These are phyloP conservation scores for Letharia lupina DNA, from an alignment of 495 filamentous ascomycete genomes.

Conservation along the genomic window DNA sequence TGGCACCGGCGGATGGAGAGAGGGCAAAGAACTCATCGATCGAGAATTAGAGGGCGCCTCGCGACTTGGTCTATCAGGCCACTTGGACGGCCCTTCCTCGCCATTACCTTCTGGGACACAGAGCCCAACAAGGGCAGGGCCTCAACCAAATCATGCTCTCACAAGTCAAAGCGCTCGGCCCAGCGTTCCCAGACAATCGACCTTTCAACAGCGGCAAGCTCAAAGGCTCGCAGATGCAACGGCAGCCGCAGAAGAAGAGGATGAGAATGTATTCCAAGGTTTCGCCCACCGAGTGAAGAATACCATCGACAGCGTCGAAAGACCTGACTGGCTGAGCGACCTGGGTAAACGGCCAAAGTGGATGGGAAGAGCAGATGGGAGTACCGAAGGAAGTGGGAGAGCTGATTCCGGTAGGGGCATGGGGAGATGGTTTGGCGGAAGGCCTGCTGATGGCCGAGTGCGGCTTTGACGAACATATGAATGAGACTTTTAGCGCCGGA, in stretches of 20 bases:
- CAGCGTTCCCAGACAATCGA: constrained; percentile 11
- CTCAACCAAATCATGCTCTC: neutral
- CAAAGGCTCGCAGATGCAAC: constrained; percentile 29
- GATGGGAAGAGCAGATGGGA: constrained; percentile 56
- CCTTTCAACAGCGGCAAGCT: constrained; percentile 22
- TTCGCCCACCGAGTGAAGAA: constrained; percentile 82
- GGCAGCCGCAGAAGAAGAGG: constrained; percentile 51
- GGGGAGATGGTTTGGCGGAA: constrained; percentile 48
- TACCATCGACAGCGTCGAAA: constrained; percentile 77
- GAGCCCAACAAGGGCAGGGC: constrained; percentile 3
- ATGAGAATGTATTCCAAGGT: constrained; percentile 72
- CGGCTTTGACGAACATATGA: constrained; percentile 22
- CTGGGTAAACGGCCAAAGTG: constrained; percentile 66
- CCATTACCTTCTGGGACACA: constrained; percentile 8
- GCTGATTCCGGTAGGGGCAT: constrained; percentile 36
- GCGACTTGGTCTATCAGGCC: constrained; percentile 40
- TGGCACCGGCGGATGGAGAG: constrained; percentile 81
- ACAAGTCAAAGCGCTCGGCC: constrained; percentile 7
- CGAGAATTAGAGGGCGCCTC: constrained; percentile 65
- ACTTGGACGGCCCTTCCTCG: constrained; percentile 22
- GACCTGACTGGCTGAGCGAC: constrained; percentile 70
- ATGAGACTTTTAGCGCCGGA: constrained; percentile 26
- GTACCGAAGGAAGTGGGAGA: constrained; percentile 30
- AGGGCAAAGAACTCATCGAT: constrained; percentile 89
- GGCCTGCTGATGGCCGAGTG: constrained; percentile 43